Conservation (phyloP, 208 protist species). For the Crithidia fasciculata region DNA sequence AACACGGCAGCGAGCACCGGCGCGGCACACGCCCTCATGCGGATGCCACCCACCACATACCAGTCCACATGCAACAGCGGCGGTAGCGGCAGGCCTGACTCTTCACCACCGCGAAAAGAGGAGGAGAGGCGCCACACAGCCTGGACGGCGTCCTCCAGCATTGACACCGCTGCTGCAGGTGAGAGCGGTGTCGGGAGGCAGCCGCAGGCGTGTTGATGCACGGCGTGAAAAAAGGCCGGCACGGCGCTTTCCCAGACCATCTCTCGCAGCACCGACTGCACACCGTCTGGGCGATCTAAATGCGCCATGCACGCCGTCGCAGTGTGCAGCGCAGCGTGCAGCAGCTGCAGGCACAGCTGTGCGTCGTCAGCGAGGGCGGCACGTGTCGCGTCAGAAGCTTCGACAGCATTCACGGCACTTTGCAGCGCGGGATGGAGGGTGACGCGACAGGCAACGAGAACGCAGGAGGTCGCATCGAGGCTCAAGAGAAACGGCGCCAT, state of each 20-base stretch:
- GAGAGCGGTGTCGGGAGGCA: neutral
- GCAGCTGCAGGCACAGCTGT: neutral
- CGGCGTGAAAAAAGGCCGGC: conserved; percentile 95
- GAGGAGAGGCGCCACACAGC: neutral
- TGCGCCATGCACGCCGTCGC: conserved; percentile 51
- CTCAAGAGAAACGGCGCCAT: conserved; percentile 45
- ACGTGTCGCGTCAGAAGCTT: neutral
- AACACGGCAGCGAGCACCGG: conserved; percentile 45
- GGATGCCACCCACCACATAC: conserved; percentile 67
- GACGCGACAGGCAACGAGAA: conserved; percentile 59
- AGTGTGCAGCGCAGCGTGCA: conserved; percentile 11
- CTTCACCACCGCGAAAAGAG: neutral
- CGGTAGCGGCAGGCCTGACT: neutral
- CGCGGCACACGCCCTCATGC: conserved; percentile 36
- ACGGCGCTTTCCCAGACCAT: conserved; percentile 51
- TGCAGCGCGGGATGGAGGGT: conserved; percentile 31
- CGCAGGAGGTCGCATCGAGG: conserved; percentile 65
- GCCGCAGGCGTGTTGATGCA: conserved; percentile 95
- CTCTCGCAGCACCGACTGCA: conserved; percentile 27
- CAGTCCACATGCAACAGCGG: conserved; percentile 59
- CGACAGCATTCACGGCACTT: neutral
- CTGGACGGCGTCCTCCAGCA: neutral
- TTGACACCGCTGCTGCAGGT: neutral
- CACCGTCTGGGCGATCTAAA: conserved; percentile 38
- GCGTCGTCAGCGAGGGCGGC: neutral